Evolutionary conservation across 2,329 filamentous ascomycete genomes (phyloP), one percentile per base, ranked within the genome.

Genomic region (Davidsoniella virescens): DNA sequence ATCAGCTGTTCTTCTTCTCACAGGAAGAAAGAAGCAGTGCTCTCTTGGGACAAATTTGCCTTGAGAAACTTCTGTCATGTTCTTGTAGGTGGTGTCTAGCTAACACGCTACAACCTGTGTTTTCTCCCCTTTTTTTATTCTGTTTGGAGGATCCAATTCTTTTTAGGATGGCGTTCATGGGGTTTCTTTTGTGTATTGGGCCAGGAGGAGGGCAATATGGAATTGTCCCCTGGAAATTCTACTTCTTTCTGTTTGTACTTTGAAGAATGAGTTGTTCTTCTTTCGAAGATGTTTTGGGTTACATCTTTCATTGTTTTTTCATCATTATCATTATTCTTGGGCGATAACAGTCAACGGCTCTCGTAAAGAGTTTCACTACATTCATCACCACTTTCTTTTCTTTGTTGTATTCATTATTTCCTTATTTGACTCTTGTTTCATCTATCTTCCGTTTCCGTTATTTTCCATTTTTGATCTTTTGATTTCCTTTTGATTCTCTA

Each of bases 1-100:
- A 16, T 41, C 33, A 36, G 4, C 38, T 20, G 7, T 54, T 55
- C 54, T 54, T 59, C 57, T 54, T 12, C 57, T 54, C 5, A 33
- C 29, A 33, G 12, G 6, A 33, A 33, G 29, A 33, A 12, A 33
- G 29, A 33, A 33, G 9, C 29, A 33, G 8, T 33, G 4, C 29
- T 33, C 10, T 33, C 29, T 33, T 33, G 29, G 20, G 12, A 33
- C 12, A 12, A 33, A 6, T 9, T 33, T 33, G 29, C 29, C 29
- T 4, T 12, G 29, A 33, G 29, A 7, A 33, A 33, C 54, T 57
- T 55, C 36, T 44, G 48, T 53, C 55, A 55, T 9, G 29, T 9
- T 29, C 43, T 26, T 36, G 25, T 49, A 25, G 41, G 41, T 49
- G 42, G 38, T 42, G 25, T 40, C 43, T 42, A 40, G 37, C 38